Base-by-base conservation (phyloP, 257 asterid genomes). In the Nicotiana noctiflora region DNA sequence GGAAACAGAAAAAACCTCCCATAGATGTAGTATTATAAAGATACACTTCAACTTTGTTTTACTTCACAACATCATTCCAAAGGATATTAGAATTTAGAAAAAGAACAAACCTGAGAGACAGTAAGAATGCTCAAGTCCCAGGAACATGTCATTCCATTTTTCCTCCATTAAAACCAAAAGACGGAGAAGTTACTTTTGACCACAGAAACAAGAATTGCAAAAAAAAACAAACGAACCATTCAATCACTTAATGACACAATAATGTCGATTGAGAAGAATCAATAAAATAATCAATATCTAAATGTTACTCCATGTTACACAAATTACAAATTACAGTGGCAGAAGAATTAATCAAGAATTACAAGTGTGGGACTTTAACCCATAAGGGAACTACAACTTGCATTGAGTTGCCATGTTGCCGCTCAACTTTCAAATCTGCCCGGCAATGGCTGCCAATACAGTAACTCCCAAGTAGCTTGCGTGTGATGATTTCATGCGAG, bases 321-420 rank as follows among this genome's bases (percentile, higher is more conserved):
- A 88, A 83, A 86, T 86, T 85, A 90, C 86, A 88, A 83, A 80
- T 79, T 86, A 88, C 93, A 90, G 86, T 86, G 85, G 90, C 85
- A 88, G 80, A 44, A 62, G 61, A 88, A 88, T 79, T 72, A 92
- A 90, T 88, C 89, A 86, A 85, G 86, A 86, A 89, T 88, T 89
- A 93, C 94, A 89, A 86, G 90, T 82, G 86, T 77, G 87, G 90
- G 86, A 86, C 87, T 84, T 88, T 82, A 82, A 83, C 87, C 87
- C 92, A 80, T 84, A 83, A 56, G 80, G 82, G 76, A 77, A 81
- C 84, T 81, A 75, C 84, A 83, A 27, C 79, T 53, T 67, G 90
- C 86, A 89, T 81, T 86, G 86, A 84, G 85, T 81, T 77, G 84
- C 70, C 65, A 60, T 62, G 83, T 49, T 34, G 46, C 82, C 40